A percentile compares a stretch with the other conserved stretches of the same genome.
phyloP scores from a whole-genome alignment of 2,329 filamentous ascomycete species.

The Passalora sequoiae region DNA sequence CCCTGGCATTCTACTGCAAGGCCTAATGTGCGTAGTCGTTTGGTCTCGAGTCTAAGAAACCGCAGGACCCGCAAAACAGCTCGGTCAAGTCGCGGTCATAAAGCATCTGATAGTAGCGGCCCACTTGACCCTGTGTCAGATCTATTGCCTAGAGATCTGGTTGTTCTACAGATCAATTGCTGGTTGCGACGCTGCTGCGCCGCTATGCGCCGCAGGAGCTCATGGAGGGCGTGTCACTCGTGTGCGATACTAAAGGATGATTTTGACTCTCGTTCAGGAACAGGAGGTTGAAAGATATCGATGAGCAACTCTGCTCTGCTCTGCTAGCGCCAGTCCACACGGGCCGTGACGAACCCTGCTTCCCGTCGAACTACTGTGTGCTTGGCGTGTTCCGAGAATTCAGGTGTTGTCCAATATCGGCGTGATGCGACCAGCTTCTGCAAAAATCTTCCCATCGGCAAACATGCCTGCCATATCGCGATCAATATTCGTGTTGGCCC shows the following conservation, averaged over 20 bases:
- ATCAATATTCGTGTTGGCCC: not conserved
- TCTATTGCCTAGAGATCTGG: not conserved
- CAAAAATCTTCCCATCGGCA: conserved; percentile 3
- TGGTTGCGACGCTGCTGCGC: not conserved
- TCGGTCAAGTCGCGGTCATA: conserved; percentile 17
- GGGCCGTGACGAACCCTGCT: no score
- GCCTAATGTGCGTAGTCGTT: conserved; percentile 2
- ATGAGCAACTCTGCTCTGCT: not conserved
- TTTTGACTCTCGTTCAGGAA: not conserved
- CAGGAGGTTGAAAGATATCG: not conserved
- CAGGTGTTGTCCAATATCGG: not conserved
- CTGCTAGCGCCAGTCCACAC: not conserved
- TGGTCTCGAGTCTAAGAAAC: conserved; percentile 9
- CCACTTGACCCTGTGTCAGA: conserved; percentile 1
- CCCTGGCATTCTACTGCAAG: conserved; percentile 8
- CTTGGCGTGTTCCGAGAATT: no score
- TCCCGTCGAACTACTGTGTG: no score
- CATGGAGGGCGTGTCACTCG: not conserved
- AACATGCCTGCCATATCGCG: not conserved
- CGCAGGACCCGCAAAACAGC: conserved; percentile 3
- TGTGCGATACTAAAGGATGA: not conserved
- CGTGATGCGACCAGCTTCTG: conserved; percentile 6
- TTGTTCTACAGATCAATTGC: not conserved
- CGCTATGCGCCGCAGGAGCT: not conserved
- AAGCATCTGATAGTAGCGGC: conserved; percentile 2